Conservation (phyloP, 257 asterid genomes). For the Petrea volubilis region DNA sequence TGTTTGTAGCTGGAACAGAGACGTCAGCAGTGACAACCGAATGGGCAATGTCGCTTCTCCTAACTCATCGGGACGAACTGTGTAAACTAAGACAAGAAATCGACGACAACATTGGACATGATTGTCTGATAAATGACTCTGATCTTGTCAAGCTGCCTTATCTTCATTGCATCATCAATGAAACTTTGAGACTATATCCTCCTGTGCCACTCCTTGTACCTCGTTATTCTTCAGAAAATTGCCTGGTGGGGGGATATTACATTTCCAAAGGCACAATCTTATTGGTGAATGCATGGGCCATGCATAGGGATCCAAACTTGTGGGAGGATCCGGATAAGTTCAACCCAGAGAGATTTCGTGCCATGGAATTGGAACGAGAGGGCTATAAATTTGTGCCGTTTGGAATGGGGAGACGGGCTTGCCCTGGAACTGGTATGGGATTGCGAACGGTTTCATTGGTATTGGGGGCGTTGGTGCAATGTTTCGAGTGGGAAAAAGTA, state of each 20-base stretch:
- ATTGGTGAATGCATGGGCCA: slow-evolving; percentile 52
- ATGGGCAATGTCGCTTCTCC: slow-evolving; percentile 49
- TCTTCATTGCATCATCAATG: slow-evolving; percentile 49
- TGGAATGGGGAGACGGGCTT: slow-evolving; percentile 62
- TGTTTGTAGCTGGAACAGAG: slow-evolving; percentile 58
- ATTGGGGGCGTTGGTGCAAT: slow-evolving; percentile 53
- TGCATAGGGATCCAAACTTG: slow-evolving; percentile 52
- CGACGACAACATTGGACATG: slow-evolving; percentile 43
- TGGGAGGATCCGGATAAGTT: slow-evolving; percentile 59
- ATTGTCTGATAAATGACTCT: slow-evolving; percentile 39
- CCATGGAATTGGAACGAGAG: slow-evolving; percentile 27
- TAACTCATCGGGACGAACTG: slow-evolving; percentile 38
- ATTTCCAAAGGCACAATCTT: slow-evolving; percentile 43
- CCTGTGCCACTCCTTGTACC: slow-evolving; percentile 55
- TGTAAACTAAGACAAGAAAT: slow-evolving; percentile 46
- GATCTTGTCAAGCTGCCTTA: slow-evolving; percentile 55
- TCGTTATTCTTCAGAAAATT: slow-evolving; percentile 39
- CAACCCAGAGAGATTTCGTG: slow-evolving; percentile 48
- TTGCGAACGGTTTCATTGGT: slow-evolving; percentile 41
- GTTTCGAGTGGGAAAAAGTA: slow-evolving; percentile 51
- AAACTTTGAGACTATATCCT: slow-evolving; percentile 52
- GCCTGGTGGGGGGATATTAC: slow-evolving; percentile 41
- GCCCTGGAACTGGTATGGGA: slow-evolving; percentile 54
- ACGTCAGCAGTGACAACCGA: slow-evolving; percentile 41
- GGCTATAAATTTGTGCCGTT: slow-evolving; percentile 49